A percentile compares a stretch with the other conserved stretches of the same genome.
These are phyloP conservation scores for Xylaria nigripes DNA, from an alignment of 495 filamentous ascomycete species.

Conservation along the genomic window DNA sequence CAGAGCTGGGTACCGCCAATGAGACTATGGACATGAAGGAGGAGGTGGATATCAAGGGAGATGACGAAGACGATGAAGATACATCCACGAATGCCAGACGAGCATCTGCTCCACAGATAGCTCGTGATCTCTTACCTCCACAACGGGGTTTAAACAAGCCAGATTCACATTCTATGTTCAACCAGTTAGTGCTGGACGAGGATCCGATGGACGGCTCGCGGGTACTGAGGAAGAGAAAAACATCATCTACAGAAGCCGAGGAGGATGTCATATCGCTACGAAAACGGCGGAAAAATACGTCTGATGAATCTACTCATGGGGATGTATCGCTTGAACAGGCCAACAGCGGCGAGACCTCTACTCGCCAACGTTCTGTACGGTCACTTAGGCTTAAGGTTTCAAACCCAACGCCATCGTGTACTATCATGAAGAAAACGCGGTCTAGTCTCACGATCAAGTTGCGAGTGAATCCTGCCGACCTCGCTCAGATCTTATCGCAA, in stretches of 20 bases:
- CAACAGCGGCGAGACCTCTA: conserved; percentile 22
- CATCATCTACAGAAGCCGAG: conserved; percentile 41
- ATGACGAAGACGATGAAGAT: conserved; percentile 27
- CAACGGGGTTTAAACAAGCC: conserved; percentile 60
- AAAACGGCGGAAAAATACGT: conserved; percentile 37
- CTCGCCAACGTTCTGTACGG: conserved; percentile 30
- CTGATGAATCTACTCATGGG: conserved; percentile 25
- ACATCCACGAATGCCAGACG: conserved; percentile 29
- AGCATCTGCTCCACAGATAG: conserved; percentile 46
- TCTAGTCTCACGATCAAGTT: conserved; percentile 39
- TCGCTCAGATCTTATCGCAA: conserved; percentile 50
- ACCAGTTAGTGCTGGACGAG: conserved; percentile 66
- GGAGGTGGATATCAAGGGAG: conserved; percentile 24
- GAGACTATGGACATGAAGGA: conserved; percentile 25
- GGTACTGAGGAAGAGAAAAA: conserved; percentile 79
- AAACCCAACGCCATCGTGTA: conserved; percentile 12
- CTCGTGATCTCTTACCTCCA: conserved; percentile 68
- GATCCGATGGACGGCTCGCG: conserved; percentile 81
- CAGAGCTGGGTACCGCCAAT: conserved; percentile 32
- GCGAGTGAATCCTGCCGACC: conserved; percentile 48
- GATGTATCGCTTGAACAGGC: conserved; percentile 22
- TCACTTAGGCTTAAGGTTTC: conserved; percentile 34
- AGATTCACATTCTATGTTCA: conserved; percentile 82
- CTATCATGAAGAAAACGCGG: conserved; percentile 33
- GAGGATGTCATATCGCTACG: conserved; percentile 36